These are phyloP conservation scores for Paecilomyces fulvus DNA, from an alignment of 2,329 filamentous ascomycete genomes.

Conservation along the genomic window DNA sequence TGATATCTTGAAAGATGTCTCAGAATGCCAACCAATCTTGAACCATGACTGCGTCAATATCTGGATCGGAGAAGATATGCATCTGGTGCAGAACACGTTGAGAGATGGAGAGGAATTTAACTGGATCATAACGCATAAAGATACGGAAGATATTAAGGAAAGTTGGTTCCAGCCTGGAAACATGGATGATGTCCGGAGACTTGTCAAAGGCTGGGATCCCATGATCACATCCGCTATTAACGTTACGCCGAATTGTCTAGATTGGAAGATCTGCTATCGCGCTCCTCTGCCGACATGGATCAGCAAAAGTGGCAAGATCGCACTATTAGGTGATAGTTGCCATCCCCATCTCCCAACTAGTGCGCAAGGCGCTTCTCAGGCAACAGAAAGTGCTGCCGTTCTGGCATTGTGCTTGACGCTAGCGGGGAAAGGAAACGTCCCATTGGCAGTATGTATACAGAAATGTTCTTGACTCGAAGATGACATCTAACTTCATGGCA, in stretches of 20 bases:
- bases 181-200: slow-evolving; percentile 5
- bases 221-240: slow-evolving; percentile 15
- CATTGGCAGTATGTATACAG: slow-evolving; percentile 3
- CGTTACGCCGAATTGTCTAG: slow-evolving; percentile 10
- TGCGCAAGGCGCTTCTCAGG: not conserved
- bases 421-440: slow-evolving; percentile 5
- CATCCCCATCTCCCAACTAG: not conserved
- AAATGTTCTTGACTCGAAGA: slow-evolving; percentile 6
- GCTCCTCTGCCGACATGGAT: not conserved
- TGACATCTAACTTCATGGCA: not conserved
- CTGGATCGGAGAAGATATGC: slow-evolving; percentile 36
- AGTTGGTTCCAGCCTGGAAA: slow-evolving; percentile 6
- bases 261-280: slow-evolving; percentile 8
- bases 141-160: slow-evolving; percentile 13
- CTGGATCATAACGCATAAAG: slow-evolving; percentile 48
- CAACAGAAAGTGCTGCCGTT: not conserved
- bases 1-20: slow-evolving; percentile 4
- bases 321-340: not conserved
- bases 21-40: slow-evolving; percentile 35
- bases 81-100: slow-evolving; percentile 41
- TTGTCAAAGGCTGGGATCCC: slow-evolving; percentile 7
- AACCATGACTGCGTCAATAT: slow-evolving; percentile 42
- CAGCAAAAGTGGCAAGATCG: not conserved
- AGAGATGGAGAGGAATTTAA: slow-evolving; percentile 44
- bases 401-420: slow-evolving; percentile 6